A percentile compares a stretch with the other conserved stretches of the same genome.
Evolutionary conservation across 441 rosid genomes (phyloP).

Genomic region (Manihot esculenta): DNA sequence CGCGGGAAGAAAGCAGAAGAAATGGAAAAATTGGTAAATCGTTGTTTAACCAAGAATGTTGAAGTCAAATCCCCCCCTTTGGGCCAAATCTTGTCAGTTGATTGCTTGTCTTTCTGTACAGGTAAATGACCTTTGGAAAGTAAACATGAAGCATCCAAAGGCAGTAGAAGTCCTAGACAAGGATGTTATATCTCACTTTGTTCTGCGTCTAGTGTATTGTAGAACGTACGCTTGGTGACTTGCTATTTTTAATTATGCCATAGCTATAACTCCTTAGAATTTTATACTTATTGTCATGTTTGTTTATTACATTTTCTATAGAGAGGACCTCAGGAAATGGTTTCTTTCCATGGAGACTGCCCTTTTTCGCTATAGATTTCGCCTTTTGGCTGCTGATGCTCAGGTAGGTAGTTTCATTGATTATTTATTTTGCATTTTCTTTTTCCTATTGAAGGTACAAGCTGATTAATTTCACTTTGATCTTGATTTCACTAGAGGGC

Average conservation of each 20-base stretch:
- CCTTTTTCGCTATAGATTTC: conserved; percentile 71
- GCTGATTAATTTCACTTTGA: conserved; percentile 8
- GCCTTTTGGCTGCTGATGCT: conserved; percentile 35
- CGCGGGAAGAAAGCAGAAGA: conserved; percentile 78
- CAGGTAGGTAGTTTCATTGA: conserved; percentile 43
- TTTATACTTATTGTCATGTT: not conserved
- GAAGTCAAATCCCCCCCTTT: not conserved
- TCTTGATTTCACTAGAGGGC: conserved; percentile 45
- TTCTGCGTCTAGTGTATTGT: conserved; percentile 85
- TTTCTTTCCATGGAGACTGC: conserved; percentile 87
- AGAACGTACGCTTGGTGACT: conserved; percentile 55
- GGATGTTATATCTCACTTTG: conserved; percentile 84
- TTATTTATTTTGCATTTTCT: not conserved
- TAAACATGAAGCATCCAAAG: conserved; percentile 59
- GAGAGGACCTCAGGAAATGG: conserved; percentile 96
- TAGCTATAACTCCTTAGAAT: not conserved
- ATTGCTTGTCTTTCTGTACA: conserved; percentile 21
- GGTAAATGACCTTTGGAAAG: conserved; percentile 57
- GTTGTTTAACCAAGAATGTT: not conserved
- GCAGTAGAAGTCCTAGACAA: conserved; percentile 54
- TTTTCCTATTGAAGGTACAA: conserved; percentile 1
- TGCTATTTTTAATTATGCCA: not conserved
- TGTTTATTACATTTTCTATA: conserved; percentile 16
- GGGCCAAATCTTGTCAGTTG: too few relatives aligned
- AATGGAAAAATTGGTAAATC: conserved; percentile 58